A percentile compares a stretch with the other conserved stretches of the same genome.
Conservation (phyloP, 1,284 basidiomycete species). For the Ceratobasidium papillatum region DNA sequence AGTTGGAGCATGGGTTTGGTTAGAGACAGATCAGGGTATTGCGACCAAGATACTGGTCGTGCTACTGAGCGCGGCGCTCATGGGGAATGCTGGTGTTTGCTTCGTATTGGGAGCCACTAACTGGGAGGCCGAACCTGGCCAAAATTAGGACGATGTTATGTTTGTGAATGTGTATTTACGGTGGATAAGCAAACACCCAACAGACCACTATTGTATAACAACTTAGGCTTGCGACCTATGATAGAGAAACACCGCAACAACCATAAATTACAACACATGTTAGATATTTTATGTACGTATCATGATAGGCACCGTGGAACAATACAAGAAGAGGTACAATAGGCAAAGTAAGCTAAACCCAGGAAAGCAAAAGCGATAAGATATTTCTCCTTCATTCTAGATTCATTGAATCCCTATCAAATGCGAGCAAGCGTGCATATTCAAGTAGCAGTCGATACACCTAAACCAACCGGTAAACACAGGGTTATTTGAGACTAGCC, state of each 20-base stretch:
- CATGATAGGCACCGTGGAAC: too few species aligned
- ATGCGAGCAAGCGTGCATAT: conserved; percentile 46
- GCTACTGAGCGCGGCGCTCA: conserved; percentile 36
- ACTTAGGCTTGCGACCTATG: too few species aligned
- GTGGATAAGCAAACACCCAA: too few species aligned
- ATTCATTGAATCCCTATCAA: conserved; percentile 43
- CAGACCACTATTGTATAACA: too few species aligned
- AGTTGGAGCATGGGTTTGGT: conserved; percentile 40
- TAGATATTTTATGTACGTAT: background rate
- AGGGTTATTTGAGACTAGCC: background rate
- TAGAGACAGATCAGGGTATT: conserved; percentile 31
- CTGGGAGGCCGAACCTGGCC: background rate
- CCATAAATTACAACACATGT: background rate
- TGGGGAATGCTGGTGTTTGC: conserved; percentile 41
- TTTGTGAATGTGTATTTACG: background rate
- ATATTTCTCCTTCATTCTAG: background rate
- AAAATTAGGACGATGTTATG: background rate
- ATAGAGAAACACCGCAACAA: background rate
- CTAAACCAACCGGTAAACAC: background rate
- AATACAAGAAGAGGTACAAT: too few species aligned
- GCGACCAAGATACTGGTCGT: conserved; percentile 30
- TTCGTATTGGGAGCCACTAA: conserved; percentile 32
- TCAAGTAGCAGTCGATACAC: conserved; percentile 47
- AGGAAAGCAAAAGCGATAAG: background rate
- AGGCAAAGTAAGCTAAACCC: background rate